A percentile compares a stretch with the other conserved stretches of the same genome.
Conservation (phyloP, 345 rosid species). For the Gossypium herbaceum region DNA sequence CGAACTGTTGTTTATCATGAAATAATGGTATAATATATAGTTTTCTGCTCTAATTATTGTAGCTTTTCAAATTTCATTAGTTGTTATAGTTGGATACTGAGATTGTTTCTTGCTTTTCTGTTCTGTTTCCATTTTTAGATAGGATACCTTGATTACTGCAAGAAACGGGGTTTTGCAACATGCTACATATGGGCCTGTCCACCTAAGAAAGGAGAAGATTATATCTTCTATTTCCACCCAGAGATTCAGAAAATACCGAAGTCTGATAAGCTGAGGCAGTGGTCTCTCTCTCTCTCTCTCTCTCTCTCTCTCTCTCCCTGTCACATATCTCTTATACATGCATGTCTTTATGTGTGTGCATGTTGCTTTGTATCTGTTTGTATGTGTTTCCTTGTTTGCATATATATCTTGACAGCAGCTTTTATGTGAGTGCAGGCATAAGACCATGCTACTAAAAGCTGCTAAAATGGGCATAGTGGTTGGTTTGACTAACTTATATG, state of each 20-base stretch:
- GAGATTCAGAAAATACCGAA: constrained; percentile 84
- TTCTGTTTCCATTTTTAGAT: constrained; percentile 34
- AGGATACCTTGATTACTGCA: constrained; percentile 92
- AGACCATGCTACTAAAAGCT: constrained; percentile 40
- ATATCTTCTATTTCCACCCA: constrained; percentile 85
- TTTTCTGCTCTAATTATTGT: constrained; percentile 3
- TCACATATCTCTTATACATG: not conserved
- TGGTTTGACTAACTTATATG: constrained; percentile 38
- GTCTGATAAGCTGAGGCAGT: constrained; percentile 66
- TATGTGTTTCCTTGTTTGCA: not conserved
- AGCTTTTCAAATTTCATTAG: not conserved
- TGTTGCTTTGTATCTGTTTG: not conserved
- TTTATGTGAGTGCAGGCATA: constrained; percentile 36
- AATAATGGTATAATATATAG: constrained; percentile 49
- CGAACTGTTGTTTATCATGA: constrained; percentile 92
- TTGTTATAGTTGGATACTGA: not conserved
- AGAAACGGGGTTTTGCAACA: constrained; percentile 78
- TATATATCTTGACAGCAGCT: constrained; percentile 13
- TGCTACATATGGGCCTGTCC: constrained; percentile 96
- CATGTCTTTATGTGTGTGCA: too few relatives aligned
- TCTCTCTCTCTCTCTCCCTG: constrained; percentile 2
- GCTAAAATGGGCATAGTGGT: constrained; percentile 26
- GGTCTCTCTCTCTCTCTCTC: constrained; percentile 21
- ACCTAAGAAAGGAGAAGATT: constrained; percentile 82
- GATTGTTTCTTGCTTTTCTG: constrained; percentile 13